Percentiles rank a stretch among this genome's conserved stretches.
These are phyloP conservation scores for Chaetomium globosum DNA, from an alignment of 2,329 filamentous ascomycete genomes.

Conservation along the genomic window DNA sequence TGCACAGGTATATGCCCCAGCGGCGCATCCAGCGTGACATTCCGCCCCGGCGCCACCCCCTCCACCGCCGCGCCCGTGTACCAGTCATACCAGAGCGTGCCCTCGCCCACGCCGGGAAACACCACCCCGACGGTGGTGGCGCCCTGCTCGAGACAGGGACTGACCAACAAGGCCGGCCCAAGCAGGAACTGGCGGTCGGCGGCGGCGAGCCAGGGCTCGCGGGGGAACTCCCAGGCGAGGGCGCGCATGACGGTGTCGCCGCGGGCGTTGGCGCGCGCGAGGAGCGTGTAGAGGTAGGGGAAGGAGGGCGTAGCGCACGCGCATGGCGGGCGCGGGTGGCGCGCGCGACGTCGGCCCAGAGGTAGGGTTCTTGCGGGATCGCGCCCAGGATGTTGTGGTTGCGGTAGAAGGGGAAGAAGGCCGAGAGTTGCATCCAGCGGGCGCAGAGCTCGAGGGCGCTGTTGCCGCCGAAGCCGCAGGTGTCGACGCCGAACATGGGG, in stretches of 20 bases:
- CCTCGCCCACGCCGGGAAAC: constrained; percentile 62
- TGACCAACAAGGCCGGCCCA: constrained; percentile 65
- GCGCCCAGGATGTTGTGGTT: constrained; percentile 71
- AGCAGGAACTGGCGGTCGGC: constrained; percentile 74
- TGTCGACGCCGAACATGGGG: constrained; percentile 74
- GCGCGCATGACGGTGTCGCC: constrained; percentile 74
- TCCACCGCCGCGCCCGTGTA: constrained; percentile 64
- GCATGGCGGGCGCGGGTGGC: constrained; percentile 67
- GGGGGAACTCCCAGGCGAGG: constrained; percentile 72
- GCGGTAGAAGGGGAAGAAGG: constrained; percentile 78
- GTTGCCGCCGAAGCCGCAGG: constrained; percentile 71
- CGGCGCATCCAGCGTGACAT: constrained; percentile 49
- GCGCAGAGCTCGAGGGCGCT: constrained; percentile 70
- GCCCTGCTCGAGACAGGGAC: constrained; percentile 66
- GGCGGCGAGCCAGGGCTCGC: constrained; percentile 67
- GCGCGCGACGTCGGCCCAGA: constrained; percentile 66
- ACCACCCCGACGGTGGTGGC: constrained; percentile 65
- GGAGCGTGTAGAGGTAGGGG: constrained; percentile 75
- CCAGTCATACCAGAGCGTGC: constrained; percentile 74
- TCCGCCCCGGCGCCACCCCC: constrained; percentile 42
- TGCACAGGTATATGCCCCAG: constrained; percentile 73
- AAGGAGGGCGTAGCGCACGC: constrained; percentile 72
- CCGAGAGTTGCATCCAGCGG: constrained; percentile 59
- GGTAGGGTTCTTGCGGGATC: constrained; percentile 69
- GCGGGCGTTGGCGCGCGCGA: constrained; percentile 65